A percentile compares a stretch with the other conserved stretches of the same genome.
phyloP scores from a whole-genome alignment of 306 rosid species.

The Macrotyloma uniflorum region DNA sequence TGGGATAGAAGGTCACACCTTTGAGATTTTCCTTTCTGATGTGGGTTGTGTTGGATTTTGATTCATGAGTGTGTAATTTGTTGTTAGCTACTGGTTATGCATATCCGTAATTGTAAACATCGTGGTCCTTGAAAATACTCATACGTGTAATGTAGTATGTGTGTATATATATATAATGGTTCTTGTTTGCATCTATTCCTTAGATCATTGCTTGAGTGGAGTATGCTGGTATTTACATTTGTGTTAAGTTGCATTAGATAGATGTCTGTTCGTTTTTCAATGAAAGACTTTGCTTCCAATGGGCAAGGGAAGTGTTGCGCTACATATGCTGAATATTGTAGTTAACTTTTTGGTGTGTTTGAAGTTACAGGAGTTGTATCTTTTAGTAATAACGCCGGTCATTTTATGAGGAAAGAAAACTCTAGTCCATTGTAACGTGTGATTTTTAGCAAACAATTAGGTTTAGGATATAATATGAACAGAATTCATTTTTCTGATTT shows the following conservation, averaged over 20 bases:
- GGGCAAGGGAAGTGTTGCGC: neutral
- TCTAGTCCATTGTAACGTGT: neutral
- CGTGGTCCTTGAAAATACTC: neutral
- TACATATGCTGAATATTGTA: neutral
- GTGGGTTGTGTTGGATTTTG: neutral
- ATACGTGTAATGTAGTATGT: neutral
- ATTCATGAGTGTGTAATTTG: neutral
- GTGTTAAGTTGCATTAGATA: neutral
- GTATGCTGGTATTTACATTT: neutral
- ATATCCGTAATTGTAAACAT: neutral
- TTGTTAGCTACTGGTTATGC: neutral
- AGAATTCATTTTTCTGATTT: constrained; percentile 1
- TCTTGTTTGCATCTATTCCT: neutral
- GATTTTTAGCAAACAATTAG: neutral
- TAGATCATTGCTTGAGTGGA: neutral
- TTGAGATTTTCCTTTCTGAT: neutral
- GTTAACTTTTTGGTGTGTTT: neutral
- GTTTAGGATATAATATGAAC: neutral
- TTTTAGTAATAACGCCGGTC: neutral
- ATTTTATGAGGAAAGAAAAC: neutral
- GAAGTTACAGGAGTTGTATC: neutral
- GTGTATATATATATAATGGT: neutral
- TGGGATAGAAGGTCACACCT: neutral
- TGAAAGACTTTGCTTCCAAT: neutral
- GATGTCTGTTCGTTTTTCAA: neutral